These are phyloP conservation scores for Termitomyces sp. DNA, from an alignment of 768 basidiomycete species.

Conservation along the genomic window DNA sequence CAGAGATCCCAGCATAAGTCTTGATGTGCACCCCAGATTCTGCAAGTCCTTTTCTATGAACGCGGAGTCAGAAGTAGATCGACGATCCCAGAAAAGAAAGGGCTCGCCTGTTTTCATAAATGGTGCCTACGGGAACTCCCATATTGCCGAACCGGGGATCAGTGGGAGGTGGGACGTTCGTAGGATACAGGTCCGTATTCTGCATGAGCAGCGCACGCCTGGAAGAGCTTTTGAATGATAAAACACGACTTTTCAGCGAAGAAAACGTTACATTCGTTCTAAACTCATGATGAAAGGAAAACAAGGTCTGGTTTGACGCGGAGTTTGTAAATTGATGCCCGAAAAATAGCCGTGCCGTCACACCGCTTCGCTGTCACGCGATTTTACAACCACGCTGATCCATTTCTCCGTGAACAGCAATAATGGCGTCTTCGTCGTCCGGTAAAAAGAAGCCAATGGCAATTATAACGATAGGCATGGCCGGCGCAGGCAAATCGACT, in stretches of 20 bases:
- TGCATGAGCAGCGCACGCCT: constrained; percentile 22
- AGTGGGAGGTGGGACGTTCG: constrained; percentile 3
- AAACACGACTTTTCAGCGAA: neutral
- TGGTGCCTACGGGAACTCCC: constrained; percentile 19
- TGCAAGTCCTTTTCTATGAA: constrained; percentile 23
- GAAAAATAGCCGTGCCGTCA: too few species aligned
- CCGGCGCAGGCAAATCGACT: constrained; percentile 96
- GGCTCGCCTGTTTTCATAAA: constrained; percentile 19
- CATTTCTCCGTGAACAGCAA: neutral
- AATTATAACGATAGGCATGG: constrained; percentile 94
- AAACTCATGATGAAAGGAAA: constrained; percentile 11
- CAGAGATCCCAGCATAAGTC: constrained; percentile 32
- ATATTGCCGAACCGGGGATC: constrained; percentile 23
- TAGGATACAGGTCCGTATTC: constrained; percentile 17
- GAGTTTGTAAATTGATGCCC: neutral
- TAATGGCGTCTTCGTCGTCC: constrained; percentile 15
- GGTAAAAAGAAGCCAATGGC: constrained; percentile 63
- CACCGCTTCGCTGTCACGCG: neutral
- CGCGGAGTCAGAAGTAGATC: neutral
- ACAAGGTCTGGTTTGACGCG: neutral
- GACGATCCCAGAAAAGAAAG: neutral
- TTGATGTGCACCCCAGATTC: constrained; percentile 24
- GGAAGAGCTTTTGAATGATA: neutral
- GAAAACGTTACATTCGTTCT: constrained; percentile 22
- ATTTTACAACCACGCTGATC: constrained; percentile 6